Percentiles rank a stretch among this genome's conserved stretches.
Conservation (phyloP, 352 stramenopile genomes). For the Globisporangium carolinianum region DNA sequence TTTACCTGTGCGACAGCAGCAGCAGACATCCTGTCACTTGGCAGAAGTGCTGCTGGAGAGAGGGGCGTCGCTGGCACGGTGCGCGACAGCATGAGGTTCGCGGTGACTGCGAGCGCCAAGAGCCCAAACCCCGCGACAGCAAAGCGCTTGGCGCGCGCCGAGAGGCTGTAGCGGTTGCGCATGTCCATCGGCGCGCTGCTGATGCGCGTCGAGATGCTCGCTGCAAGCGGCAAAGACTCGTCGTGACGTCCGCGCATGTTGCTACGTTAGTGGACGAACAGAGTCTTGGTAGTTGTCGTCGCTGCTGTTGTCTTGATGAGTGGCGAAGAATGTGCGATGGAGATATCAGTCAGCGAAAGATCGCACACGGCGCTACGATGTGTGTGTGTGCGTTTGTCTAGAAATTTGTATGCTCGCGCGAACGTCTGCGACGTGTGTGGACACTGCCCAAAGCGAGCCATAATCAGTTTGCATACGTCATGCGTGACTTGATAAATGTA, state of each 20-base stretch:
- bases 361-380: background rate
- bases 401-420: background rate
- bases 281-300: no score
- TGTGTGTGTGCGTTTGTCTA: background rate
- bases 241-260: slow-evolving; percentile 14
- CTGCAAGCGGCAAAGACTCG: slow-evolving; percentile 29
- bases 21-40: background rate
- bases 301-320: background rate
- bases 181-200: background rate
- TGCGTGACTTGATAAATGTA: no score
- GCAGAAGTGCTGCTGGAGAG: background rate
- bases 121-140: slow-evolving; percentile 12
- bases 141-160: slow-evolving; percentile 12
- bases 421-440: slow-evolving; percentile 4
- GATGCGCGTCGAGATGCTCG: slow-evolving; percentile 13
- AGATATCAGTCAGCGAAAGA: background rate
- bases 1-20: background rate
- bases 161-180: slow-evolving; percentile 10
- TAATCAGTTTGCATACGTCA: background rate
- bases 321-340: background rate
- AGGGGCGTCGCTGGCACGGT: background rate
- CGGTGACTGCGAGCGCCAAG: slow-evolving; percentile 11
- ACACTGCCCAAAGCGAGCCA: background rate
- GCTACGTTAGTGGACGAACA: no score
- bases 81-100: slow-evolving; percentile 14